Evolutionary conservation across 345 rosid species (phyloP).

Genomic region (Physaria fendleri): DNA sequence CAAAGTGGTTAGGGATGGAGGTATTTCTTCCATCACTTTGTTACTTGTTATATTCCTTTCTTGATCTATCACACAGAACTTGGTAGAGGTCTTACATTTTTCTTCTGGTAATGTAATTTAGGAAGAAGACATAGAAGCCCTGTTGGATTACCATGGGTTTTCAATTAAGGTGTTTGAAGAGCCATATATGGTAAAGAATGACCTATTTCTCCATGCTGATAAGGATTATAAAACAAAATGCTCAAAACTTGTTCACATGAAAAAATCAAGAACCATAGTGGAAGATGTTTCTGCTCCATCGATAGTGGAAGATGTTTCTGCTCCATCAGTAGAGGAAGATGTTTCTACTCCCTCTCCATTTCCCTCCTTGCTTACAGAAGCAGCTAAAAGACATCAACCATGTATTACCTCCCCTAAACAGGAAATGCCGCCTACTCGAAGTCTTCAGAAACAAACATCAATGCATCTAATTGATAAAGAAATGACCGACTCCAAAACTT

Average conservation of each 20-base stretch:
- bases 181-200: conserved; percentile 91
- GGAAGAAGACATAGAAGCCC: conserved; percentile 72
- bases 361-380: conserved; percentile 28
- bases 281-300: conserved; percentile 53
- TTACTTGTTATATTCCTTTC: neutral
- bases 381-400: conserved; percentile 32
- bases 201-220: conserved; percentile 68
- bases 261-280: conserved; percentile 56
- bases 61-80: conserved; percentile 4
- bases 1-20: conserved; percentile 95
- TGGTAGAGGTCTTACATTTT: conserved; percentile 24
- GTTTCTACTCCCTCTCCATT: conserved; percentile 35
- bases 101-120: conserved; percentile 33
- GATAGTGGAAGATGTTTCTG: conserved; percentile 54
- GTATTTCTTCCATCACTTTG: conserved; percentile 33
- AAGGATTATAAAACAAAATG: conserved; percentile 72
- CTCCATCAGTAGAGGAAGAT: conserved; percentile 45
- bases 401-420: conserved; percentile 21
- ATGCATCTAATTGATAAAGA: conserved; percentile 35
- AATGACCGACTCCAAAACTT: conserved; percentile 37
- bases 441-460: conserved; percentile 34
- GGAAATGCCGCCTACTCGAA: conserved; percentile 25
- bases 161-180: conserved; percentile 71
- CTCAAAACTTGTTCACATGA: conserved; percentile 76
- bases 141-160: conserved; percentile 75